phyloP scores from a whole-genome alignment of 2,329 filamentous ascomycete genomes.

The Ceratocystis cacaofunesta region DNA sequence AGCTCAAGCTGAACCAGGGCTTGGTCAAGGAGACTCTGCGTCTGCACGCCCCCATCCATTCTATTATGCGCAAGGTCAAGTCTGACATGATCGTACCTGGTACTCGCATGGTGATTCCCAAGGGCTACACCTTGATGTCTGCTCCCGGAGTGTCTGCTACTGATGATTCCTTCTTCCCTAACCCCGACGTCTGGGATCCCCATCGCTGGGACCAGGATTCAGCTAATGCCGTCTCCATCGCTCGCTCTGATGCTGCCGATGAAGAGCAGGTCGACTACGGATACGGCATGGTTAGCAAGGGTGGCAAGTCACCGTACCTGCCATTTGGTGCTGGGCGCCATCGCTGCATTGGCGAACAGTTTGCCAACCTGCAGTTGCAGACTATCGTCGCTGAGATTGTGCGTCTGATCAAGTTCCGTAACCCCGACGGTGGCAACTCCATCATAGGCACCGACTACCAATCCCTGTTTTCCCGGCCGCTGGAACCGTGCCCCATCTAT shows the following conservation, averaged over 20 bases:
- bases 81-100: constrained; percentile 70
- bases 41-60: constrained; percentile 85
- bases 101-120: constrained; percentile 69
- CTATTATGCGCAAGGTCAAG: constrained; percentile 86
- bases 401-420: constrained; percentile 64
- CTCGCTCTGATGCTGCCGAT: constrained; percentile 37
- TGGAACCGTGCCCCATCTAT: constrained; percentile 54
- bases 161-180: constrained; percentile 61
- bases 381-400: constrained; percentile 69
- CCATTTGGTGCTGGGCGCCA: constrained; percentile 89
- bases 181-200: constrained; percentile 73
- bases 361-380: constrained; percentile 82
- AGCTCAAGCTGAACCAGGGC: constrained; percentile 66
- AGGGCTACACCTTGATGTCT: constrained; percentile 65
- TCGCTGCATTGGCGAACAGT: constrained; percentile 92
- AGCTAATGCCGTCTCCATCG: constrained; percentile 35
- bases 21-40: constrained; percentile 86
- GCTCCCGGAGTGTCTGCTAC: constrained; percentile 70
- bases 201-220: constrained; percentile 70
- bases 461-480: constrained; percentile 58
- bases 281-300: constrained; percentile 85
- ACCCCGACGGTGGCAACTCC: constrained; percentile 52
- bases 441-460: constrained; percentile 55
- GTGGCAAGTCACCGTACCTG: constrained; percentile 74
- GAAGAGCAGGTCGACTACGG: constrained; percentile 82